Conservation (phyloP, 306 rosid species). For the Fragaria vesca region DNA sequence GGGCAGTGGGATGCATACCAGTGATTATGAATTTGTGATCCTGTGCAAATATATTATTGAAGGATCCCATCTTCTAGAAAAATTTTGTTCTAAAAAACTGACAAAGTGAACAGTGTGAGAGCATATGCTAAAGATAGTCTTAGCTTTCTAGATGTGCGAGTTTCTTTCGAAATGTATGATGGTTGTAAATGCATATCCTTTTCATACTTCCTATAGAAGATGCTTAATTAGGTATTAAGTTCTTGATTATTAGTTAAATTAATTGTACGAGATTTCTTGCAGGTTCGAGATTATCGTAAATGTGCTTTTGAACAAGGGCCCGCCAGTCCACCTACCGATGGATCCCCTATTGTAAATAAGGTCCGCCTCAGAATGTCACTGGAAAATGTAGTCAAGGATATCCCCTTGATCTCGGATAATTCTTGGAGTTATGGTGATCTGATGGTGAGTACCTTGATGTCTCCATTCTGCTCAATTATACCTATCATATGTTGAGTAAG, state of each 20-base stretch:
- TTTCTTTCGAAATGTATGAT: neutral
- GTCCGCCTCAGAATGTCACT: conserved; percentile 83
- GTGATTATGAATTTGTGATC: too few species aligned
- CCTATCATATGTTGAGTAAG: conserved; percentile 28
- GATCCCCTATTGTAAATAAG: conserved; percentile 55
- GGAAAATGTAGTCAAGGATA: conserved; percentile 96
- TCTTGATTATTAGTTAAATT: conserved; percentile 4
- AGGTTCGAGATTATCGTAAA: conserved; percentile 89
- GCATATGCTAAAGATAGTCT: neutral
- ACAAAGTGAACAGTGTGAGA: neutral
- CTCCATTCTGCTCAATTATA: conserved; percentile 20
- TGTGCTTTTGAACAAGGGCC: conserved; percentile 62
- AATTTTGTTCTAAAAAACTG: neutral
- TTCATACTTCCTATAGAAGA: neutral
- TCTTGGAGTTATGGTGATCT: conserved; percentile 98
- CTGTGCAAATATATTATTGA: neutral
- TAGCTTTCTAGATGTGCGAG: conserved; percentile 9
- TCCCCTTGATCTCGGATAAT: conserved; percentile 74
- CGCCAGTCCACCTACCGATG: conserved; percentile 41
- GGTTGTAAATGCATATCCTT: neutral
- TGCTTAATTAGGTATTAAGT: neutral
- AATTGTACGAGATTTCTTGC: conserved; percentile 20
- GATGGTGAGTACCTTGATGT: conserved; percentile 59
- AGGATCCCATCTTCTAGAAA: neutral
- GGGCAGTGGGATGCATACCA: too few species aligned